phyloP scores from a whole-genome alignment of 306 rosid species.

The Lathyrus sativus region DNA sequence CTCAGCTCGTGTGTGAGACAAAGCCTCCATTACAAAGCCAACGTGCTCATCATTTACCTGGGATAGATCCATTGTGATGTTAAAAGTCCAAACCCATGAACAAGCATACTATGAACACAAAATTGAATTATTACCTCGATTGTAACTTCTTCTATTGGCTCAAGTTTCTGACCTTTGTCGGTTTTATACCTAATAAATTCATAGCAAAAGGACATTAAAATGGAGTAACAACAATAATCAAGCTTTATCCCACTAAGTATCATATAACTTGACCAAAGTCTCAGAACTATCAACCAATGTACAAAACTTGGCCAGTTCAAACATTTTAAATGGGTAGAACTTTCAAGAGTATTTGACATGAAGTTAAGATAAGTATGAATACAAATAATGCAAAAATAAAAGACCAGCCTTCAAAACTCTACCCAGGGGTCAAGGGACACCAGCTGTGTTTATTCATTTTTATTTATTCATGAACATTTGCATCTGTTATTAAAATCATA shows the following conservation, averaged over 20 bases:
- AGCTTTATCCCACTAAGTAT: not conserved
- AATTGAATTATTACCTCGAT: slow-evolving; percentile 67
- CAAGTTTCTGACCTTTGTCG: slow-evolving; percentile 74
- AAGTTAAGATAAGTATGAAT: slow-evolving; percentile 13
- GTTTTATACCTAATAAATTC: slow-evolving; percentile 81
- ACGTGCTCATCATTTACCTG: slow-evolving; percentile 96
- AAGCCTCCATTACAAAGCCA: slow-evolving; percentile 93
- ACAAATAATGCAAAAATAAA: slow-evolving; percentile 13
- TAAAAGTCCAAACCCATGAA: slow-evolving; percentile 30
- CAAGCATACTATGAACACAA: slow-evolving; percentile 11
- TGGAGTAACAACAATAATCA: slow-evolving; percentile 3
- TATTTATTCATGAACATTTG: slow-evolving; percentile 16
- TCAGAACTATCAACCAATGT: slow-evolving; percentile 15
- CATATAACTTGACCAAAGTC: slow-evolving; percentile 24
- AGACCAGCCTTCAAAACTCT: slow-evolving; percentile 23
- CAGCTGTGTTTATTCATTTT: slow-evolving; percentile 5
- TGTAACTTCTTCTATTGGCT: slow-evolving; percentile 96
- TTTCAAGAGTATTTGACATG: slow-evolving; percentile 26
- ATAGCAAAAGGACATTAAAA: slow-evolving; percentile 26
- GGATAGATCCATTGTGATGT: slow-evolving; percentile 30
- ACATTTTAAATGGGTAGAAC: slow-evolving; percentile 27
- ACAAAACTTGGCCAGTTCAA: slow-evolving; percentile 16
- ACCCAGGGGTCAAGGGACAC: not conserved
- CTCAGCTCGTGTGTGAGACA: slow-evolving; percentile 93
- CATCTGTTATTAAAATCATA: slow-evolving; percentile 11